A percentile compares a stretch with the other conserved stretches of the same genome.
These are phyloP conservation scores for Venturia nashicola DNA, from an alignment of 2,329 filamentous ascomycete species.

Conservation along the genomic window DNA sequence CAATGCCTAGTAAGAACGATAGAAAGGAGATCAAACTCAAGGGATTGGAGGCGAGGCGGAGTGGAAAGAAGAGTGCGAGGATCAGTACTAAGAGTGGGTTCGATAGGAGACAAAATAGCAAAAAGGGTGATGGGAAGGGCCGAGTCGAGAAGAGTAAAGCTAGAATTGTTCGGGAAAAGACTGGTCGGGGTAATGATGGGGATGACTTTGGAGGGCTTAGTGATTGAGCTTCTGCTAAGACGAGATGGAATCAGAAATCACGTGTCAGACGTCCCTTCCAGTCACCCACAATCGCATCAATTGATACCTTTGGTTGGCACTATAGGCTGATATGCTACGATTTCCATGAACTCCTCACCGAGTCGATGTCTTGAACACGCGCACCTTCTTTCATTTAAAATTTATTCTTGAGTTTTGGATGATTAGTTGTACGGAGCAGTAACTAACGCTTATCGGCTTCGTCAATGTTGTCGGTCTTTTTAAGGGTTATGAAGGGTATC, in stretches of 20 bases:
- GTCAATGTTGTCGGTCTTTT: too few relatives aligned
- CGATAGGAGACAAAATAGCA: background rate
- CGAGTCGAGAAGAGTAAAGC: background rate
- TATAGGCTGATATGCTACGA: too few relatives aligned
- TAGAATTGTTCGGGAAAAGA: background rate
- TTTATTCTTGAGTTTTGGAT: too few relatives aligned
- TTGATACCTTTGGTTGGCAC: too few relatives aligned
- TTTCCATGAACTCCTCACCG: too few relatives aligned
- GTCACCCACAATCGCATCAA: too few relatives aligned
- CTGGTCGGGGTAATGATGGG: background rate
- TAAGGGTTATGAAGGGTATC: too few relatives aligned
- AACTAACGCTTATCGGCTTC: too few relatives aligned
- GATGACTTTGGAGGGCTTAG: slow-evolving; percentile 9
- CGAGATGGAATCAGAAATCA: background rate
- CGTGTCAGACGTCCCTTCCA: too few relatives aligned
- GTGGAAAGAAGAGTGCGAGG: slow-evolving; percentile 38
- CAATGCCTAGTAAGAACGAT: slow-evolving; percentile 70
- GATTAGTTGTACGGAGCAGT: too few relatives aligned
- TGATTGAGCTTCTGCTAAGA: slow-evolving; percentile 1
- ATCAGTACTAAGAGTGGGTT: slow-evolving; percentile 58
- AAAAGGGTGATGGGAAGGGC: background rate
- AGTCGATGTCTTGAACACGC: too few relatives aligned
- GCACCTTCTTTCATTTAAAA: too few relatives aligned
- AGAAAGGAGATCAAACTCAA: slow-evolving; percentile 70
- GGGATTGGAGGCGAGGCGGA: slow-evolving; percentile 63